Evolutionary conservation across 768 basidiomycete genomes (phyloP), one percentile per base, ranked within the genome.

Genomic region (Pleurotus tuoliensis): DNA sequence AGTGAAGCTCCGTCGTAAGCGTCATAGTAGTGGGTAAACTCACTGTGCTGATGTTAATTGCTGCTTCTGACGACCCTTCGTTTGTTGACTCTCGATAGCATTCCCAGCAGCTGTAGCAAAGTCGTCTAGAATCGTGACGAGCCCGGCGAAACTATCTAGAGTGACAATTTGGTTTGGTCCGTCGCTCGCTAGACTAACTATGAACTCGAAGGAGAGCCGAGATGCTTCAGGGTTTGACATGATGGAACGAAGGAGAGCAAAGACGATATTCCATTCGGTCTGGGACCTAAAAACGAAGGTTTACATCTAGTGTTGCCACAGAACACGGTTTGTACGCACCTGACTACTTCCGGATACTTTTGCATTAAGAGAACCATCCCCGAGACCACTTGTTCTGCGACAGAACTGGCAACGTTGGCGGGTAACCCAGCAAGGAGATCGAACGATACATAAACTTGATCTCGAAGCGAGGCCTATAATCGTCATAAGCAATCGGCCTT

Each of bases 231-330:
- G 83, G 66, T 97, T 90, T 11, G 86, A 77, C 41, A 94, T 82
- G 0, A 94, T 95, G 1, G 87, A 88, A 47, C 92, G 84, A 60
- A 98, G 80, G 25, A 98, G 76, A 1, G 92, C 90, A 64, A 95
- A 92, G 18, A 95, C 82, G 40, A 98, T 75, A 59, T 92, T 94
- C 96, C 96, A 99, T 67, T 98, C 96, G 0, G 96, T 98, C 61
- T 90, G 87, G 1, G 94, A 94, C 55, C 87, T 93, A 20, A 55
- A 0, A 55, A 60, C 22, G 16, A 47, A 55, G 34, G 20, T 48
- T 34, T 56, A 51, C 27, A 51, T 56, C 5, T 5, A 18, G 22
- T 47, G 27, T 4, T 4, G 38, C 27, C 48, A 50, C 2, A 40
- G 53, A 18, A 30, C 15, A 49, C 38, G 44, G 45, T 47, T 18